phyloP scores from a whole-genome alignment of 1,284 basidiomycete species.

The Trichosporon ovoides region DNA sequence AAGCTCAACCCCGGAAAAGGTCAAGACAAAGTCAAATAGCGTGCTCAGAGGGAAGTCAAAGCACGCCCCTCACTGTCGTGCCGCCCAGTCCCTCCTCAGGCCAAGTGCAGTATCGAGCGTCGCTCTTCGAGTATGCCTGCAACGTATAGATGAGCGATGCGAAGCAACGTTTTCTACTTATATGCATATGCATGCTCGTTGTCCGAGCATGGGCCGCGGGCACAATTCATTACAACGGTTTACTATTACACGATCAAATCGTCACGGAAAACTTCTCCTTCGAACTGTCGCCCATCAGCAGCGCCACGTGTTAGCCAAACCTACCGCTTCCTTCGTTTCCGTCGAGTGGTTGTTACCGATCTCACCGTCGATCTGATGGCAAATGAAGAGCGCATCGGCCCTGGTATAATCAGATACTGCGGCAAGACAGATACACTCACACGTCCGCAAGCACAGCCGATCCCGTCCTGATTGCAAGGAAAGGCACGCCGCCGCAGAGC shows the following conservation, averaged over 20 bases:
- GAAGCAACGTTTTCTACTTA: background rate
- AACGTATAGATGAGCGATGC: no score
- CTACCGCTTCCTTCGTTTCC: conserved; percentile 65
- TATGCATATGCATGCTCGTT: background rate
- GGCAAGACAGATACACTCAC: conserved; percentile 46
- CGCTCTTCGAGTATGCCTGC: no score
- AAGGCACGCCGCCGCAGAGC: conserved; percentile 71
- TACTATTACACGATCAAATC: conserved; percentile 11
- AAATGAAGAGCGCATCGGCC: conserved; percentile 76
- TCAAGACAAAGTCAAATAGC: background rate
- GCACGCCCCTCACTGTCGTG: no score
- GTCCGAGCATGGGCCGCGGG: no score
- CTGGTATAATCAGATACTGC: conserved; percentile 25
- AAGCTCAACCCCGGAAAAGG: conserved; percentile 55
- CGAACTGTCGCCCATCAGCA: conserved; percentile 11
- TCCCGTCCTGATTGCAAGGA: conserved; percentile 73
- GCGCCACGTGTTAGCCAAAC: conserved; percentile 35
- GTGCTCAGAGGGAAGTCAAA: no score
- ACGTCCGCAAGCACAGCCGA: conserved; percentile 74
- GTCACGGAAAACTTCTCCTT: conserved; percentile 11
- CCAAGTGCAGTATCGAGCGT: no score
- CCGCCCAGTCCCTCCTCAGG: no score
- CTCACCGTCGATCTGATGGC: conserved; percentile 81
- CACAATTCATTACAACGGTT: background rate
- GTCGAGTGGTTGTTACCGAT: conserved; percentile 59